Conservation (phyloP, 2,329 filamentous ascomycete species). For the Xylariaceae sp. region DNA sequence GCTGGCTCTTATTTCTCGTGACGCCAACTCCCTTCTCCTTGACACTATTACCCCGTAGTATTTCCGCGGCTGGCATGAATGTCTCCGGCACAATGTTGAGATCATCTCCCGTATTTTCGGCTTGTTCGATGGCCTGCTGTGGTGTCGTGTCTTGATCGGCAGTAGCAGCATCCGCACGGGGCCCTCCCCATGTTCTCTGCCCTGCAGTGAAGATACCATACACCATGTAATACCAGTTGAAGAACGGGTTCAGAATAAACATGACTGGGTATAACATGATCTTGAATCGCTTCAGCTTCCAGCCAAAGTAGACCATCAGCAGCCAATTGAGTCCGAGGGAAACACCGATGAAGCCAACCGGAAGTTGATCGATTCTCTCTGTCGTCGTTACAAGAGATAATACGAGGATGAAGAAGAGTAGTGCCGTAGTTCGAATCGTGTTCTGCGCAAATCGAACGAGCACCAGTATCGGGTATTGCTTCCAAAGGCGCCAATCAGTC, state of each 20-base stretch:
- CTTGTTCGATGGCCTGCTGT: slow-evolving; percentile 76
- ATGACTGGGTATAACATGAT: slow-evolving; percentile 92
- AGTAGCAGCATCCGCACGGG: slow-evolving; percentile 78
- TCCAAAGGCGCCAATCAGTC: slow-evolving; percentile 89
- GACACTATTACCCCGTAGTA: slow-evolving; percentile 31
- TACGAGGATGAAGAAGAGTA: slow-evolving; percentile 91
- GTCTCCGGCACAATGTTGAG: slow-evolving; percentile 85
- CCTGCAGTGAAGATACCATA: slow-evolving; percentile 94
- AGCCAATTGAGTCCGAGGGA: slow-evolving; percentile 90
- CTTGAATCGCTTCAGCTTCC: slow-evolving; percentile 82
- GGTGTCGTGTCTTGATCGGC: slow-evolving; percentile 72
- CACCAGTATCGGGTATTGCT: slow-evolving; percentile 78
- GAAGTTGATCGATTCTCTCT: slow-evolving; percentile 70
- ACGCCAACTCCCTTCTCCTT: slow-evolving; percentile 35
- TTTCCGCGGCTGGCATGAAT: slow-evolving; percentile 59
- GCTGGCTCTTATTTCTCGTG: slow-evolving; percentile 46
- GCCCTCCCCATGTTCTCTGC: slow-evolving; percentile 92
- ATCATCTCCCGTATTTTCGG: slow-evolving; percentile 74
- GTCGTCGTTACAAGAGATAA: slow-evolving; percentile 81
- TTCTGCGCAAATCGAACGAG: slow-evolving; percentile 91
- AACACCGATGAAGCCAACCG: slow-evolving; percentile 88
- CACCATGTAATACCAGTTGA: slow-evolving; percentile 98
- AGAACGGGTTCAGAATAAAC: slow-evolving; percentile 92
- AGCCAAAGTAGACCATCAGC: slow-evolving; percentile 93
- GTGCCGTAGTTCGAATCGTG: slow-evolving; percentile 87